Evolutionary conservation across 371 early-diverging fungal species (phyloP), one percentile per base, ranked within the genome.

Genomic region (Synchytrium microbalum): DNA sequence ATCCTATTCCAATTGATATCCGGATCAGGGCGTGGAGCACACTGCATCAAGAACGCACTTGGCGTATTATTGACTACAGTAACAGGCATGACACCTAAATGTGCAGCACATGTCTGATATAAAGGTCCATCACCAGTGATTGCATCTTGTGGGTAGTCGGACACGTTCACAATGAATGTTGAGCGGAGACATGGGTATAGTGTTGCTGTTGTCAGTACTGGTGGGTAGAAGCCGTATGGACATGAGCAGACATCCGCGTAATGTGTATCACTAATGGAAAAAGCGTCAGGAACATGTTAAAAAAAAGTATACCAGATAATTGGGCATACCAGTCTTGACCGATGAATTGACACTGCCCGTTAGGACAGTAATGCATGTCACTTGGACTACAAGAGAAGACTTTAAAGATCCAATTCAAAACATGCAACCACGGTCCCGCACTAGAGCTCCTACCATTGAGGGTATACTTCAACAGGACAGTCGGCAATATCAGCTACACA

Each of bases 261-360:
- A 67, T 73, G 1, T 56, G 67, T 65, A 71, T 71, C 14, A 55
- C 66, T 30, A n/a, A n/a, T n/a, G n/a, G n/a, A 64, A 65, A 46
- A 64, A 73, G 24, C 65, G 52, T 38, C 54, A 57, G 28, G 29
- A 58, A 54, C 69, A 63, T 8, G 29, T 25, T 32, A 77, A 61
- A 69, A 67, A 59, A 74, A 79, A 28, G 72, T 71, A 56, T 75
- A 77, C 75, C 31, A 69, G 74, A 3, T 68, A 69, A n/a, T n/a
- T n/a, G n/a, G n/a, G n/a, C n/a, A n/a, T n/a, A n/a, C n/a, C n/a
- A n/a, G n/a, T n/a, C n/a, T 23, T 14, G 51, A 59, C 84, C 82
- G 2, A 72, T 69, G n/a, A 63, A 19, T 29, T 76, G 65, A 69
- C 86, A 86, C 19, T 74, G 70, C 38, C 86, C 86, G 64, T 86